Evolutionary conservation across 225 moss, liverwort and hornwort species (phyloP), one percentile per base, ranked within the genome.

Genomic region (Physcomitrellopsis africana): DNA sequence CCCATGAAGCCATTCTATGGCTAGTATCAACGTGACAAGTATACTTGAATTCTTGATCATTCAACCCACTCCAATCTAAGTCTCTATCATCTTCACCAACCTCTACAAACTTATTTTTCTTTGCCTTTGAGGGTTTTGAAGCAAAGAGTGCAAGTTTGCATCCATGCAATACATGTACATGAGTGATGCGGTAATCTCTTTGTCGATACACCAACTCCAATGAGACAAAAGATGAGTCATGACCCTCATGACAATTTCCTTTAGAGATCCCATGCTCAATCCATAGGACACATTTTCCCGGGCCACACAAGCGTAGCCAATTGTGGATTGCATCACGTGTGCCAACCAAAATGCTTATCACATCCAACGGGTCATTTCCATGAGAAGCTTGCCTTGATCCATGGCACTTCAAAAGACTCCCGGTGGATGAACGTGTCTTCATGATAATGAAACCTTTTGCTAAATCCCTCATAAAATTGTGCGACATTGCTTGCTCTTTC

Each of bases 201-300:
- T 89, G 76, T 74, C 93, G 78, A 46, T 90, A 96, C 3, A 84
- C 83, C 67, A 96, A 69, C 80, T 89, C 82, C 8, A 96, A 82
- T 27, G 80, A 79, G 70, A 82, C 27, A 5, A 37, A 37, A 4
- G 7, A 20, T 20, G 41, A 52, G 52, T 76, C 42, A 26, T 55
- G 0, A 14, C 18, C 76, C 1, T 68, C 49, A 51, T 51, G 0
- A 37, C 16, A 9, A 10, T 19, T 45, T 37, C 64, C 32, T 13
- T 13, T 37, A 10, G 58, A 48, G 0, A 17, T 1, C 9, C 9
- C 5, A 23, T 42, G 47, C 51, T 84, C 80, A 60, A 88, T 83
- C 90, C 93, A 96, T 62, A 96, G 13, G 10, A 84, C 85, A 24
- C 89, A 96, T 69, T 84, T 87, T 43, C 79, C 87, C 1, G 83